A percentile compares a stretch with the other conserved stretches of the same genome.
Conservation (phyloP, 306 rosid genomes). For the Cucurbita ficifolia region DNA sequence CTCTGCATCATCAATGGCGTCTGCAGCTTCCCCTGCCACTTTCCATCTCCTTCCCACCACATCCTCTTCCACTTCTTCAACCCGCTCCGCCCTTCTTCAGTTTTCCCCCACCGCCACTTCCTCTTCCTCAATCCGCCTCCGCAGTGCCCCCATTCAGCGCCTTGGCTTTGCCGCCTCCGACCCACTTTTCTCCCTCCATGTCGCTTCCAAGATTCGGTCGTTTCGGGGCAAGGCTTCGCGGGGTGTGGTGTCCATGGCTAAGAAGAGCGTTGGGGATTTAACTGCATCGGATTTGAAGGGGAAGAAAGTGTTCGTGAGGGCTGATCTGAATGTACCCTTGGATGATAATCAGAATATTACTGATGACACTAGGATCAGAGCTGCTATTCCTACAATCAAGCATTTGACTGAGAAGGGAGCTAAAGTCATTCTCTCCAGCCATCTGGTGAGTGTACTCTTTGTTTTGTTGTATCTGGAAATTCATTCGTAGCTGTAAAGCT, state of each 20-base stretch:
- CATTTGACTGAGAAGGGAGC: slow-evolving; percentile 71
- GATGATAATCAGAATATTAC: slow-evolving; percentile 83
- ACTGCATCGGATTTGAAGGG: slow-evolving; percentile 58
- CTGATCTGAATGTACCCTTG: slow-evolving; percentile 85
- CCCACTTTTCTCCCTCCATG: slow-evolving; percentile 44
- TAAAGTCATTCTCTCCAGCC: slow-evolving; percentile 85
- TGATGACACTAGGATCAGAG: slow-evolving; percentile 88
- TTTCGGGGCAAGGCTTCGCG: slow-evolving; percentile 30
- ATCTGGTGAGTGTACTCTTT: slow-evolving; percentile 39
- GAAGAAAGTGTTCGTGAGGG: slow-evolving; percentile 81
- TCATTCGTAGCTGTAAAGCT: background rate
- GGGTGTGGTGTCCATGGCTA: slow-evolving; percentile 69
- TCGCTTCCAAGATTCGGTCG: slow-evolving; percentile 43
- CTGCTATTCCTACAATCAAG: slow-evolving; percentile 91
- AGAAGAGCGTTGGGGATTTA: slow-evolving; percentile 87
- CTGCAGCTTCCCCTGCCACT: slow-evolving; percentile 50
- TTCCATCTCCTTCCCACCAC: slow-evolving; percentile 52
- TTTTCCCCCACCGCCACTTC: slow-evolving; percentile 28
- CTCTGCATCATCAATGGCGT: slow-evolving; percentile 47
- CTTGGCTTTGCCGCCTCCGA: slow-evolving; percentile 68
- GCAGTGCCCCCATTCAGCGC: slow-evolving; percentile 36
- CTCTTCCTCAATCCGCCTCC: slow-evolving; percentile 31
- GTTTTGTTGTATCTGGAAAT: background rate
- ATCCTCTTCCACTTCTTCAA: slow-evolving; percentile 24
- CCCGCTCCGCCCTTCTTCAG: slow-evolving; percentile 32